phyloP scores from a whole-genome alignment of 768 basidiomycete species.

The Lenzites betulinus region DNA sequence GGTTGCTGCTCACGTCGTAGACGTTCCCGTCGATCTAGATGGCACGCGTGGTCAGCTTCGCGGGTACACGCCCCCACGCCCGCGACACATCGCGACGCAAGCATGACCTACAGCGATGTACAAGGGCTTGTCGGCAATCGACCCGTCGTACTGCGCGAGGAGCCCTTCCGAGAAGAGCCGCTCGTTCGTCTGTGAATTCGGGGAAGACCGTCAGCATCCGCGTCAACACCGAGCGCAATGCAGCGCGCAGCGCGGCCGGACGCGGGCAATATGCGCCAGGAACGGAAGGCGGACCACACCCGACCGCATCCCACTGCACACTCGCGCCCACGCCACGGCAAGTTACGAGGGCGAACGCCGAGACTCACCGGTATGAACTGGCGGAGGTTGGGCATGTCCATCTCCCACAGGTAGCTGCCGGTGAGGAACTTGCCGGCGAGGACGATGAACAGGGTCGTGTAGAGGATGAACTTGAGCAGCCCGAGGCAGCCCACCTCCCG shows the following conservation, averaged over 20 bases:
- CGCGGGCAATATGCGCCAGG: background rate
- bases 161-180: conserved; percentile 73
- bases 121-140: conserved; percentile 61
- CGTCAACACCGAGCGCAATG: background rate
- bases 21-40: conserved; percentile 87
- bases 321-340: background rate
- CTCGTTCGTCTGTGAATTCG: conserved; percentile 50
- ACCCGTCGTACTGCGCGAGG: conserved; percentile 73
- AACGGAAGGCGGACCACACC: background rate
- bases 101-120: conserved; percentile 75
- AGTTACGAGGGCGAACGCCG: background rate
- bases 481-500: conserved; percentile 65
- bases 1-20: conserved; percentile 84
- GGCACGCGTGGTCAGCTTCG: conserved; percentile 19
- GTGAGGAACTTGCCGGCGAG: conserved; percentile 83
- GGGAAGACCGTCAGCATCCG: conserved; percentile 15
- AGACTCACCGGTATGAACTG: conserved; percentile 27
- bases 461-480: conserved; percentile 69
- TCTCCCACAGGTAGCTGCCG: conserved; percentile 86
- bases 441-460: conserved; percentile 50
- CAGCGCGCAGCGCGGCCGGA: background rate
- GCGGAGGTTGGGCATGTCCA: conserved; percentile 33
- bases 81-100: conserved; percentile 16
- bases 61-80: conserved; percentile 11
- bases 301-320: background rate